Percentiles rank a stretch among this genome's conserved stretches.
Evolutionary conservation across 2,329 filamentous ascomycete genomes (phyloP).

Genomic region (Raffaelea ambrosiae): DNA sequence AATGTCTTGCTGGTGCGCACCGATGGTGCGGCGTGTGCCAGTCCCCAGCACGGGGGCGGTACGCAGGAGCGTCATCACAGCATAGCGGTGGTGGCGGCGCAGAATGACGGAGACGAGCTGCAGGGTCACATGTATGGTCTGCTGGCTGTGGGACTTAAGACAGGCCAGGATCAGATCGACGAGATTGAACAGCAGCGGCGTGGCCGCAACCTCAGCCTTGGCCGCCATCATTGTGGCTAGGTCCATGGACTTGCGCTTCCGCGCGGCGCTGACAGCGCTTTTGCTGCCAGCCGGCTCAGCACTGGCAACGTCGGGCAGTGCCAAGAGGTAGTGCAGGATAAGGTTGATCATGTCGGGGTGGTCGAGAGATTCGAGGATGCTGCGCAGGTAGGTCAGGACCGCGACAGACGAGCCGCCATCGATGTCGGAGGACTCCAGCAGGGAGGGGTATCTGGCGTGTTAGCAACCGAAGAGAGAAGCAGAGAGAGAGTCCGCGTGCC

Average conservation of each 20-base stretch:
- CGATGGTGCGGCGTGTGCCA: slow-evolving; percentile 50
- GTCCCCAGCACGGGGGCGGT: slow-evolving; percentile 40
- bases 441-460: slow-evolving; percentile 69
- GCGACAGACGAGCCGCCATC: slow-evolving; percentile 95
- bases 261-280: slow-evolving; percentile 56
- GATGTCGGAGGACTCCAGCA: slow-evolving; percentile 93
- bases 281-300: slow-evolving; percentile 16
- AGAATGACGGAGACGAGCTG: slow-evolving; percentile 81
- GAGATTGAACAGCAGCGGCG: slow-evolving; percentile 84
- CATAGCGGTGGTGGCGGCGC: slow-evolving; percentile 80
- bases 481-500: background rate
- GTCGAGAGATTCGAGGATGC: slow-evolving; percentile 83
- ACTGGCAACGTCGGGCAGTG: slow-evolving; percentile 54
- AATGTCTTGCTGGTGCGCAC: slow-evolving; percentile 67
- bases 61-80: slow-evolving; percentile 66
- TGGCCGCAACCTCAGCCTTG: slow-evolving; percentile 62
- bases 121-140: slow-evolving; percentile 83
- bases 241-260: slow-evolving; percentile 82
- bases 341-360: slow-evolving; percentile 92
- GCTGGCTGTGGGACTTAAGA: slow-evolving; percentile 71
- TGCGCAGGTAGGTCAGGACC: slow-evolving; percentile 84
- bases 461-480: background rate
- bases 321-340: slow-evolving; percentile 85
- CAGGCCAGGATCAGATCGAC: slow-evolving; percentile 86
- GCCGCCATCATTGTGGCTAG: slow-evolving; percentile 71